Conservation (phyloP, 2,329 filamentous ascomycete genomes). For the Xylaria sp. region DNA sequence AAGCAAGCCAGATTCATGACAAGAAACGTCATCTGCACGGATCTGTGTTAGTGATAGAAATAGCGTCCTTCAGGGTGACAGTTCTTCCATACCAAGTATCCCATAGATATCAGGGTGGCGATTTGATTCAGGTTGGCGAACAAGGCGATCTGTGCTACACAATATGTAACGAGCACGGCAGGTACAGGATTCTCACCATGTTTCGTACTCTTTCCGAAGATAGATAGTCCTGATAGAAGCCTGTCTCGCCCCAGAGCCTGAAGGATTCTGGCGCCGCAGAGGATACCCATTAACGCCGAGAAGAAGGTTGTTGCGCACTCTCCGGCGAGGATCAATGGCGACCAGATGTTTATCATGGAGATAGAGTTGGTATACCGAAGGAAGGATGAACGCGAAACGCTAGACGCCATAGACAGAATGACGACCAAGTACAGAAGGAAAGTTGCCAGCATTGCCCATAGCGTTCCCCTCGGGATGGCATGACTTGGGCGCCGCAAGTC, state of each 20-base stretch:
- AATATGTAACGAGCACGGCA: conserved; percentile 76
- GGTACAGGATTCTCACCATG: conserved; percentile 74
- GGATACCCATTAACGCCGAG: conserved; percentile 84
- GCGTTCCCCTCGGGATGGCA: conserved; percentile 81
- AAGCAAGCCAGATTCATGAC: conserved; percentile 89
- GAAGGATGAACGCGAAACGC: conserved; percentile 73
- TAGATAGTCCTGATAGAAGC: conserved; percentile 72
- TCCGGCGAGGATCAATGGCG: conserved; percentile 73
- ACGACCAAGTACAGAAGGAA: conserved; percentile 77
- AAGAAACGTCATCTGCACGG: conserved; percentile 77
- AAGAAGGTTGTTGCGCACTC: conserved; percentile 85
- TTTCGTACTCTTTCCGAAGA: conserved; percentile 75
- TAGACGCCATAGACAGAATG: conserved; percentile 76
- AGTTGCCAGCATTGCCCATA: conserved; percentile 76
- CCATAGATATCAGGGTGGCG: conserved; percentile 87
- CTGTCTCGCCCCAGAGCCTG: conserved; percentile 81
- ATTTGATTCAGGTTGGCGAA: conserved; percentile 86
- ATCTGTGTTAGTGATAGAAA: conserved; percentile 9
- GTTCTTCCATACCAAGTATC: conserved; percentile 70
- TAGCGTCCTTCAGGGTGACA: neutral
- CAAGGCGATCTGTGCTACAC: conserved; percentile 77
- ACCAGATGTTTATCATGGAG: conserved; percentile 77
- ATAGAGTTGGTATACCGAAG: conserved; percentile 78
- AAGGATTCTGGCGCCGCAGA: conserved; percentile 81
- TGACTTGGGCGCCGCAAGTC: conserved; percentile 82